These are phyloP conservation scores for Russula earlei DNA, from an alignment of 768 basidiomycete genomes.

Conservation along the genomic window DNA sequence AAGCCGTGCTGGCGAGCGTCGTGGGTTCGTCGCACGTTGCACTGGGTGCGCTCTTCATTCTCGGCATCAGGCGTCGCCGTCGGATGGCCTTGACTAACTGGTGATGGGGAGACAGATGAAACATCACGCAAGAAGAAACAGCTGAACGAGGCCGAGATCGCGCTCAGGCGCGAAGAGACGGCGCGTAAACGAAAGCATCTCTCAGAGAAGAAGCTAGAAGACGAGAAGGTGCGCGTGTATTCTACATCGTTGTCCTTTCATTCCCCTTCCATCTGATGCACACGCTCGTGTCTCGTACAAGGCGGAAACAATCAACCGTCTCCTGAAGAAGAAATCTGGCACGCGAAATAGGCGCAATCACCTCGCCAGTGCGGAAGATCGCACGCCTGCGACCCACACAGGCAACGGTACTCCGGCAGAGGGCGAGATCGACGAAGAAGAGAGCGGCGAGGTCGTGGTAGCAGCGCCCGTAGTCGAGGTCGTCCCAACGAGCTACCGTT, in stretches of 20 bases:
- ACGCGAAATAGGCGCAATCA: conserved; percentile 51
- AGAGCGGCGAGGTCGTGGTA: conserved; percentile 29
- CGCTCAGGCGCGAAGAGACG: conserved; percentile 67
- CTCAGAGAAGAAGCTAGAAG: conserved; percentile 75
- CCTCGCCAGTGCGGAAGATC: conserved; percentile 38
- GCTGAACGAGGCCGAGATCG: conserved; percentile 63
- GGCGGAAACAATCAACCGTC: conserved; percentile 34
- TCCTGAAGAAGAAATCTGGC: conserved; percentile 77
- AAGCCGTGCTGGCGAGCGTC: conserved; percentile 62
- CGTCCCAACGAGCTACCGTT: conserved; percentile 55
- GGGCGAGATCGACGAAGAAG: conserved; percentile 35
- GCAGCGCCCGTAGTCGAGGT: conserved; percentile 13
- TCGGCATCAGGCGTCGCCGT: too few species aligned
- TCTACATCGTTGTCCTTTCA: not conserved
- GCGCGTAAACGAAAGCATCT: conserved; percentile 74
- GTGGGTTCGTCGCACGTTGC: conserved; percentile 62
- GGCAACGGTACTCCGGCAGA: conserved; percentile 23
- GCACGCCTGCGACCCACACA: conserved; percentile 29
- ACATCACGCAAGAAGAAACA: conserved; percentile 50
- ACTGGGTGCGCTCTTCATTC: conserved; percentile 32
- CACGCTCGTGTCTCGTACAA: not conserved
- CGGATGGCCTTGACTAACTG: not conserved
- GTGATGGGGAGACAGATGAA: conserved; percentile 20
- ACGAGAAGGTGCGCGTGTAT: conserved; percentile 55
- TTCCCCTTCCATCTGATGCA: not conserved